Evolutionary conservation across 345 rosid genomes (phyloP), one percentile per base, ranked within the genome.

Genomic region (Dipteronia sinensis): DNA sequence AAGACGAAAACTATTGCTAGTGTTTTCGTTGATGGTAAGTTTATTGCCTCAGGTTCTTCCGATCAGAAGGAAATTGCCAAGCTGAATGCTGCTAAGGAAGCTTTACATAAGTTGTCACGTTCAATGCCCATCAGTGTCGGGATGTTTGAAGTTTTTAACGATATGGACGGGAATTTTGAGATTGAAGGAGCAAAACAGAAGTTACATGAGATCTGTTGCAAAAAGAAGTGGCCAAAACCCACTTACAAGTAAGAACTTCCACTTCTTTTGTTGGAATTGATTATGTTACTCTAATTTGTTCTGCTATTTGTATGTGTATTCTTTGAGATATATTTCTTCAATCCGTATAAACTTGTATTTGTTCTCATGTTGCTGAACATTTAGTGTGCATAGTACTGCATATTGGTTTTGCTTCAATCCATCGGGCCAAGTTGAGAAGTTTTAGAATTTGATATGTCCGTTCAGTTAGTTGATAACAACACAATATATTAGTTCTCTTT

Each of bases 181-280:
- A 77, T 87, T n/a, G 85, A 83, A 68, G 85, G 79, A 29, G 92
- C 95, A 0, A 94, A 94, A 76, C 90, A 79, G 83, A 91, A 85
- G 85, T 76, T 94, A 53, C 78, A 79, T 42, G 90, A 90, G 72
- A 80, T 91, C 40, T 91, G 94, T 56, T 15, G 61, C 67, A 91
- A 83, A 85, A 85, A 85, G 64, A 93, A 87, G 73, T 93, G 97
- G 98, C 78, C 88, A 6, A 89, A 85, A 75, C 98, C 98, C 1
- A 73, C 9, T 34, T 93, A 90, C 88, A 82, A 79, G 98, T 90
- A 85, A 63, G 84, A 40, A n/a, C 47, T 77, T 67, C 13, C 29
- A 0, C 51, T 51, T 53, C 49, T 6, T 29, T n/a, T 47, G 49
- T 29, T 47, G 71, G 3, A 75, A 49, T 67, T 49, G 20, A 12